A percentile compares a stretch with the other conserved stretches of the same genome.
These are phyloP conservation scores for Paraconiothyrium brasiliense DNA, from an alignment of 2,329 filamentous ascomycete species.

Conservation along the genomic window DNA sequence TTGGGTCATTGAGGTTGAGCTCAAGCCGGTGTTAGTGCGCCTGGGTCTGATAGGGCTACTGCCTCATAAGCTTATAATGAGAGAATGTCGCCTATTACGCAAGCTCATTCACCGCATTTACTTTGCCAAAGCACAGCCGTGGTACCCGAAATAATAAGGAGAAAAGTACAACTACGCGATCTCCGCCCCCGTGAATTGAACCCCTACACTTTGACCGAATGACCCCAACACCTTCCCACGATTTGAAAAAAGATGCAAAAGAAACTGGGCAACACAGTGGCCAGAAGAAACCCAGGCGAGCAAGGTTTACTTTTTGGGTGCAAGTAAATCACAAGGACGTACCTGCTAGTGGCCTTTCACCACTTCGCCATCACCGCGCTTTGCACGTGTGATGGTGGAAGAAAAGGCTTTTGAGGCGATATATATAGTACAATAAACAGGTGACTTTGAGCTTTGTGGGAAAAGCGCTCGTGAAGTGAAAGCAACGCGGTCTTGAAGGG, in stretches of 20 bases:
- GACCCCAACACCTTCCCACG: not conserved
- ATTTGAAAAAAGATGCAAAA: constrained; percentile 2
- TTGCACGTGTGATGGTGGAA: not conserved
- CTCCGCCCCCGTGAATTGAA: not conserved
- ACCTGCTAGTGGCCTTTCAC: not conserved
- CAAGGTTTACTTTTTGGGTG: constrained; percentile 8
- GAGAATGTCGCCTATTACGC: not conserved
- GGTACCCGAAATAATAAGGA: not conserved
- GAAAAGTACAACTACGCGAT: not conserved
- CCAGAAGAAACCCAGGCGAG: constrained; percentile 4
- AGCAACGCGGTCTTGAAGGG: not conserved
- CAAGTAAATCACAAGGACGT: not conserved
- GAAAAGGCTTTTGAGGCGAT: not conserved
- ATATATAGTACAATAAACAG: not conserved
- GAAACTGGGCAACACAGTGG: constrained; percentile 2
- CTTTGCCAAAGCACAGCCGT: not conserved
- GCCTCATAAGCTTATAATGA: not conserved
- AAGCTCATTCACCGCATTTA: not conserved
- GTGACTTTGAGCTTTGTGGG: not conserved
- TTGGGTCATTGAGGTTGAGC: no score
- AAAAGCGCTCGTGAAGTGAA: not conserved
- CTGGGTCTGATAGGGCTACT: not conserved
- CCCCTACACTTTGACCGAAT: not conserved
- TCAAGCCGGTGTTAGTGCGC: not conserved
- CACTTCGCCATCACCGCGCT: not conserved